These are phyloP conservation scores for Pelargonium exstipulatum DNA, from an alignment of 441 rosid genomes.

Conservation along the genomic window DNA sequence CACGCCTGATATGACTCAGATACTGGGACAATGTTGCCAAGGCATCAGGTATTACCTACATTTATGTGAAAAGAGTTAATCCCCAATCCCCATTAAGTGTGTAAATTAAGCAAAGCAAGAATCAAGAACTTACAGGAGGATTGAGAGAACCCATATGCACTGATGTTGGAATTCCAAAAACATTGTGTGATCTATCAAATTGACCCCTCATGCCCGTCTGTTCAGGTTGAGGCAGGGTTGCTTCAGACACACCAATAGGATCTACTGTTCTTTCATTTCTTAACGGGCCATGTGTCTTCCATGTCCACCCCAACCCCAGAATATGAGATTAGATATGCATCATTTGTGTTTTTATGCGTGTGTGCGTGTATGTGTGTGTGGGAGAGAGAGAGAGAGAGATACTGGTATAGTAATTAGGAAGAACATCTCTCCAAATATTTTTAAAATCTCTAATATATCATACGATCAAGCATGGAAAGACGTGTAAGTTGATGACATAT, in stretches of 20 bases:
- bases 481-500: neutral
- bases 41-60: slow-evolving; percentile 61
- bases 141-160: slow-evolving; percentile 45
- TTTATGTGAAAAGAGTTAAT: slow-evolving; percentile 14
- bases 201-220: slow-evolving; percentile 38
- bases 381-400: too few species aligned
- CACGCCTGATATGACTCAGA: slow-evolving; percentile 42
- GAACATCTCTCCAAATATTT: neutral
- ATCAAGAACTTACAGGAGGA: slow-evolving; percentile 51
- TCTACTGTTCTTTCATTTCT: slow-evolving; percentile 40
- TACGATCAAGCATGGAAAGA: neutral
- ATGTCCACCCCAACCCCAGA: slow-evolving; percentile 18
- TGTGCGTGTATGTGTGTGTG: neutral
- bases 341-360: neutral
- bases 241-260: slow-evolving; percentile 27
- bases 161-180: slow-evolving; percentile 54
- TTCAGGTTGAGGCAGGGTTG: slow-evolving; percentile 35
- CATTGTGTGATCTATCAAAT: slow-evolving; percentile 37
- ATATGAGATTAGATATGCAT: neutral
- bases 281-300: slow-evolving; percentile 37
- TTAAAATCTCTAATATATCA: neutral
- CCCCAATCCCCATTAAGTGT: neutral
- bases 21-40: slow-evolving; percentile 61
- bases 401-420: neutral
- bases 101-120: slow-evolving; percentile 6